A percentile compares a stretch with the other conserved stretches of the same genome.
Conservation (phyloP, 2,329 filamentous ascomycete genomes). For the Stenocarpella maydis region DNA sequence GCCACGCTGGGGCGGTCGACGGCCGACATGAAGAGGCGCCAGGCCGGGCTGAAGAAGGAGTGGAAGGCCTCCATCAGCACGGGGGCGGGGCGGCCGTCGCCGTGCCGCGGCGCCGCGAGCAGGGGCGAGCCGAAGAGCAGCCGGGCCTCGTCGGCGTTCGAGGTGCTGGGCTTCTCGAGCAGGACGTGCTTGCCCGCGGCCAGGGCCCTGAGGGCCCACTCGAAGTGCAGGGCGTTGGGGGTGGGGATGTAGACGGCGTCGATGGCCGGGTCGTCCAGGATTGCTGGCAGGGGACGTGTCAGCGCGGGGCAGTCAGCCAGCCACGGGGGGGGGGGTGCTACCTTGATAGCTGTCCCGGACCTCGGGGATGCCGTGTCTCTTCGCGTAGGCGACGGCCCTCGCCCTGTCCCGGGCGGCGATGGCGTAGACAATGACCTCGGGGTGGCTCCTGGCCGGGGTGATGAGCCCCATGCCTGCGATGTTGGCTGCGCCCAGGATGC, state of each 20-base stretch:
- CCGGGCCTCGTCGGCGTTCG: slow-evolving; percentile 54
- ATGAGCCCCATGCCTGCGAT: slow-evolving; percentile 54
- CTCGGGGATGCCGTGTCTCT: slow-evolving; percentile 59
- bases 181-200: slow-evolving; percentile 62
- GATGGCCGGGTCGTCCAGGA: slow-evolving; percentile 52
- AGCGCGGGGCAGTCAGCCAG: too few species aligned
- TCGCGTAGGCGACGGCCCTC: slow-evolving; percentile 58
- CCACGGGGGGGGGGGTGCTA: too few species aligned
- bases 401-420: slow-evolving; percentile 59
- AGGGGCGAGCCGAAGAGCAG: slow-evolving; percentile 52
- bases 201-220: slow-evolving; percentile 59
- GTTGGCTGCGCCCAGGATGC: slow-evolving; percentile 51
- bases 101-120: slow-evolving; percentile 40
- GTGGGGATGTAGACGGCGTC: slow-evolving; percentile 62
- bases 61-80: slow-evolving; percentile 64
- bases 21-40: slow-evolving; percentile 50
- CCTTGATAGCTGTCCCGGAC: slow-evolving; percentile 59
- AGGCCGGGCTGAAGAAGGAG: slow-evolving; percentile 58
- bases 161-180: slow-evolving; percentile 61
- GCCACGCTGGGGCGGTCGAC: slow-evolving; percentile 50
- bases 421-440: slow-evolving; percentile 60
- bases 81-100: slow-evolving; percentile 41
- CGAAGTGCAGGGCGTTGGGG: slow-evolving; percentile 51
- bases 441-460: slow-evolving; percentile 58
- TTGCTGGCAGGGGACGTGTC: slow-evolving; percentile 38